A percentile compares a stretch with the other conserved stretches of the same genome.
Conservation (phyloP, 2,329 filamentous ascomycete species). For the Pseudogymnoascus sp. region DNA sequence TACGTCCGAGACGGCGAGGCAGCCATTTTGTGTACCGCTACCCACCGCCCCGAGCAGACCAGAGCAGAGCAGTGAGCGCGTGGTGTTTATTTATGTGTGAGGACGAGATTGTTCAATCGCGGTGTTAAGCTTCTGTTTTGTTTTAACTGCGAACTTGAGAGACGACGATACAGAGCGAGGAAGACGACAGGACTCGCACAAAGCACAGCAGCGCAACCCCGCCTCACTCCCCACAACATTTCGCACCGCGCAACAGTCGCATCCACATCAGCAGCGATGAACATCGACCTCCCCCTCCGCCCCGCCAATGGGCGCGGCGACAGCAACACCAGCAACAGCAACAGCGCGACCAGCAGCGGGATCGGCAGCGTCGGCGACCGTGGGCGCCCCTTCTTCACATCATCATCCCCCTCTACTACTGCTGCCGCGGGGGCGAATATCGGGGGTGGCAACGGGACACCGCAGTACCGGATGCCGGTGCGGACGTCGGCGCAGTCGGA, state of each 20-base stretch:
- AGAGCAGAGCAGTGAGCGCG: neutral
- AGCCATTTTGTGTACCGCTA: neutral
- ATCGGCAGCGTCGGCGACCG: neutral
- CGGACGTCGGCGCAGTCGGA: neutral
- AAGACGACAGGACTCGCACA: neutral
- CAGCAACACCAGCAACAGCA: conserved; percentile 14
- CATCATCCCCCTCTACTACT: conserved; percentile 47
- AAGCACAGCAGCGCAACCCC: neutral
- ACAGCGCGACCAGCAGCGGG: neutral
- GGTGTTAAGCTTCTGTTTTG: neutral
- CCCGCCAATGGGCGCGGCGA: conserved; percentile 21
- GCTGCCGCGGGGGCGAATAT: conserved; percentile 27
- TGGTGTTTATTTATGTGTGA: no score
- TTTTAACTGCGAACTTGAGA: neutral
- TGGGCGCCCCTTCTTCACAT: conserved; percentile 34
- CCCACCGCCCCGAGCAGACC: neutral
- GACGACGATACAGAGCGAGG: neutral
- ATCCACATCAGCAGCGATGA: conserved; percentile 21
- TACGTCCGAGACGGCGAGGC: neutral
- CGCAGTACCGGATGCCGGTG: neutral
- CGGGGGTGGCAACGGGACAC: neutral
- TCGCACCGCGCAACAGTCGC: neutral
- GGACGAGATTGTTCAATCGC: no score
- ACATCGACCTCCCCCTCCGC: conserved; percentile 30
- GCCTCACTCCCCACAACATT: neutral